phyloP scores from a whole-genome alignment of 352 stramenopile genomes.

The Pythium aristosporum region DNA sequence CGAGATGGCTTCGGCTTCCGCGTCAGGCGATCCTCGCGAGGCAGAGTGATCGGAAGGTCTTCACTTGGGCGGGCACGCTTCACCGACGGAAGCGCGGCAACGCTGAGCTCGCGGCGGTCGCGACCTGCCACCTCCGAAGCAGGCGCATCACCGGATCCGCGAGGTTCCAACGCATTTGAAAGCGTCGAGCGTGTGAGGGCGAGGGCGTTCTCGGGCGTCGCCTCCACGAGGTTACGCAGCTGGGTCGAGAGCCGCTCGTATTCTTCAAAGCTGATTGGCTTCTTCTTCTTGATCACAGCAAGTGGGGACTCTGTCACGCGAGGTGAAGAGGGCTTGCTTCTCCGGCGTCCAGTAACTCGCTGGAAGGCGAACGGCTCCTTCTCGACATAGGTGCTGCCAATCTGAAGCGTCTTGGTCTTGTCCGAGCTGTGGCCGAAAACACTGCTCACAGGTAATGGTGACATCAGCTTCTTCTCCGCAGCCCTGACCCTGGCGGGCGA shows the following conservation, averaged over 20 bases:
- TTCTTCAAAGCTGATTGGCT: conserved; percentile 75
- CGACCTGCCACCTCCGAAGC: conserved; percentile 12
- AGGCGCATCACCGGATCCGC: not conserved
- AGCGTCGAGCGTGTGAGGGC: conserved; percentile 58
- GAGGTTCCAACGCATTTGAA: conserved; percentile 28
- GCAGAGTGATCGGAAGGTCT: conserved; percentile 29
- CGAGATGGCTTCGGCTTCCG: conserved; percentile 67
- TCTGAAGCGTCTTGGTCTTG: conserved; percentile 27
- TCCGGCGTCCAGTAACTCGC: conserved; percentile 21
- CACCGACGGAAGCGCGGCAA: conserved; percentile 32
- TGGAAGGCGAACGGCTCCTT: conserved; percentile 20
- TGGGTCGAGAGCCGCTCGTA: conserved; percentile 68
- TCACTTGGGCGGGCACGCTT: conserved; percentile 48
- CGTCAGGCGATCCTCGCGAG: conserved; percentile 48
- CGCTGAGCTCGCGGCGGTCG: conserved; percentile 25
- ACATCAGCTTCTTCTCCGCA: conserved; percentile 9
- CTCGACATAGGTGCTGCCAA: conserved; percentile 4
- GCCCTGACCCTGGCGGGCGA: conserved; percentile 4
- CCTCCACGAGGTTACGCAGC: conserved; percentile 64
- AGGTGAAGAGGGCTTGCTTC: conserved; percentile 28
- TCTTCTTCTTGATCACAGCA: conserved; percentile 71
- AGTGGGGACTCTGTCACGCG: conserved; percentile 36
- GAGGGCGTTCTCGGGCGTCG: conserved; percentile 54
- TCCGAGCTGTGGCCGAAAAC: conserved; percentile 20
- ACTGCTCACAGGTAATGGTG: not conserved